phyloP scores from a whole-genome alignment of 2,329 filamentous ascomycete genomes.

The Colletotrichum costaricense region DNA sequence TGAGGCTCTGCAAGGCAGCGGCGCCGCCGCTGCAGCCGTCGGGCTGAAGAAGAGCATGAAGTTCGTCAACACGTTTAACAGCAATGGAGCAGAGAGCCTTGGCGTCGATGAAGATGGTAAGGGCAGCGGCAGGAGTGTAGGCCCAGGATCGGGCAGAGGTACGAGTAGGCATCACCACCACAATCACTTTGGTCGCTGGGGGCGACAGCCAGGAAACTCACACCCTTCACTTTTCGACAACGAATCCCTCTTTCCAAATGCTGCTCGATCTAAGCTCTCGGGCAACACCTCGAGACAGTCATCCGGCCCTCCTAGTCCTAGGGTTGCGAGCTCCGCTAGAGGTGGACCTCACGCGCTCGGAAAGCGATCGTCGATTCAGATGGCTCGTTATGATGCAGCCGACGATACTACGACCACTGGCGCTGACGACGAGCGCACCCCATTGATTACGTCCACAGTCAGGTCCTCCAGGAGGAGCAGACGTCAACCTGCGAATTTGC shows the following conservation, averaged over 20 bases:
- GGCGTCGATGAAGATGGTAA: slow-evolving; percentile 76
- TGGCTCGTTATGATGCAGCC: slow-evolving; percentile 82
- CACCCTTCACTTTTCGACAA: slow-evolving; percentile 80
- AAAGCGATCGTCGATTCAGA: slow-evolving; percentile 67
- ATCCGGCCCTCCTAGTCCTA: slow-evolving; percentile 78
- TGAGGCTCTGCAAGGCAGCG: slow-evolving; percentile 45
- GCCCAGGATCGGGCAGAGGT: slow-evolving; percentile 70
- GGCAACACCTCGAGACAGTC: slow-evolving; percentile 68
- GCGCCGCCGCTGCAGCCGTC: slow-evolving; percentile 52
- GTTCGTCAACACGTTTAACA: slow-evolving; percentile 84
- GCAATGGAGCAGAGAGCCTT: slow-evolving; percentile 62
- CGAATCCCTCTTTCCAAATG: slow-evolving; percentile 81
- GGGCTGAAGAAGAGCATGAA: slow-evolving; percentile 94
- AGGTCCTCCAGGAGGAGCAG: slow-evolving; percentile 70
- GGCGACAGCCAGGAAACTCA: slow-evolving; percentile 73
- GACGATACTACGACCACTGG: slow-evolving; percentile 68
- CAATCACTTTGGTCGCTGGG: slow-evolving; percentile 74
- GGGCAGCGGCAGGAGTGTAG: slow-evolving; percentile 69
- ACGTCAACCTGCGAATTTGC: slow-evolving; percentile 65
- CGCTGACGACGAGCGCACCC: slow-evolving; percentile 89
- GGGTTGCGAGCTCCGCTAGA: slow-evolving; percentile 46
- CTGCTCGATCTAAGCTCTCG: slow-evolving; percentile 71
- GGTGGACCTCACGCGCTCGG: slow-evolving; percentile 40
- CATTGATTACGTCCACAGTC: slow-evolving; percentile 72
- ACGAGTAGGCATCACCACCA: slow-evolving; percentile 83